phyloP scores from a whole-genome alignment of 2,329 filamentous ascomycete species.

The Penicillium sp. region DNA sequence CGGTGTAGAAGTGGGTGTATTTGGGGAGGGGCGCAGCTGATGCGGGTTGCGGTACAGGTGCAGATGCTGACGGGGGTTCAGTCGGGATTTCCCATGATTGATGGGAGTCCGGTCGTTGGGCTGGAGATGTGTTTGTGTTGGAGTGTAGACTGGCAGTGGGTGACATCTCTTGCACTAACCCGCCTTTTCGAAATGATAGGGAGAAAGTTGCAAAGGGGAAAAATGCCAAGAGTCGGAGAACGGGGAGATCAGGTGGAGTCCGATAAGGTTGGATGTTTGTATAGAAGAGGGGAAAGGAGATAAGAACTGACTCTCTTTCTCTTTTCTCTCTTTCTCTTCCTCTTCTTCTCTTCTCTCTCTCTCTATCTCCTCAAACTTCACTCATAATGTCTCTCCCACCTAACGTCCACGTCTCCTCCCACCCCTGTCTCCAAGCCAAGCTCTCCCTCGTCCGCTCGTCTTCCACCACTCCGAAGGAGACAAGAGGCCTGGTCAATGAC shows the following conservation, averaged over 20 bases:
- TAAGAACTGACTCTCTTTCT: slow-evolving; percentile 9
- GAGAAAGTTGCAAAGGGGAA: not conserved
- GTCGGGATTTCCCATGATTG: slow-evolving; percentile 10
- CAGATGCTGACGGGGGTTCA: slow-evolving; percentile 11
- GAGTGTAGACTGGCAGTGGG: not conserved
- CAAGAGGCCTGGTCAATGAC: slow-evolving; percentile 78
- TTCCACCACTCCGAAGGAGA: slow-evolving; percentile 66
- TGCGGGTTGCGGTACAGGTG: slow-evolving; percentile 10
- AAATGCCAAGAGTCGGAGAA: slow-evolving; percentile 9
- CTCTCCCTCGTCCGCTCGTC: slow-evolving; percentile 81
- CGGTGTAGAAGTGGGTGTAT: slow-evolving; percentile 62
- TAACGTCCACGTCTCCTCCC: slow-evolving; percentile 71
- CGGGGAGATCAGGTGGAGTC: slow-evolving; percentile 10
- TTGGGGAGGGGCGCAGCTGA: slow-evolving; percentile 43
- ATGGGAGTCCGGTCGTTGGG: not conserved
- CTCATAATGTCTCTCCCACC: slow-evolving; percentile 42
- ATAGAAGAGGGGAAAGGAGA: slow-evolving; percentile 11
- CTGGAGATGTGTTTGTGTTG: not conserved
- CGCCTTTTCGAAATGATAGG: not conserved
- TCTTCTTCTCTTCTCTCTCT: slow-evolving; percentile 1
- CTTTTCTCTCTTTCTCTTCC: not conserved
- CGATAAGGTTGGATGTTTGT: slow-evolving; percentile 6
- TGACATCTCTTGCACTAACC: too few relatives aligned
- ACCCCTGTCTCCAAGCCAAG: slow-evolving; percentile 84
- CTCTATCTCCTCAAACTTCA: not conserved